Conservation (phyloP, 2,329 filamentous ascomycete species). For the Sarocladium brachiariae region DNA sequence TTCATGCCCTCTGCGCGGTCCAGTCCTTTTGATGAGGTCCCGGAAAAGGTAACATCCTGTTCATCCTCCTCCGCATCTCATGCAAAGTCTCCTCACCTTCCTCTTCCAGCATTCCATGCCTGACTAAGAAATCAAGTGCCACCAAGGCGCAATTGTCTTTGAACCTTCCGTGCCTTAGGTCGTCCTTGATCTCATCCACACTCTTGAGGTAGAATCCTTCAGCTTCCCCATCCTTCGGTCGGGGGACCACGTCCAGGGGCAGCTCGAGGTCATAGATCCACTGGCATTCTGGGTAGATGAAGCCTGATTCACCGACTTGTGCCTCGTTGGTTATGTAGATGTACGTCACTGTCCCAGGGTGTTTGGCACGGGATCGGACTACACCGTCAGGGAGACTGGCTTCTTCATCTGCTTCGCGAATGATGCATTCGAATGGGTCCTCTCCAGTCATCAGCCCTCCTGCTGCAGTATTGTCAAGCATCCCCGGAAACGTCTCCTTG, state of each 20-base stretch:
- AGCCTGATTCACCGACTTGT: constrained; percentile 71
- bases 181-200: constrained; percentile 66
- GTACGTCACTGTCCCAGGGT: constrained; percentile 72
- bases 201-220: constrained; percentile 74
- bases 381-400: constrained; percentile 68
- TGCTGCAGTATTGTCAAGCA: constrained; percentile 92
- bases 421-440: constrained; percentile 69
- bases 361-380: constrained; percentile 52
- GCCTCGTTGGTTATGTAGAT: constrained; percentile 70
- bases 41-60: constrained; percentile 75
- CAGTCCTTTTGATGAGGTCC: constrained; percentile 47
- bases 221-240: constrained; percentile 83
- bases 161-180: constrained; percentile 67
- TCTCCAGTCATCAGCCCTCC: constrained; percentile 73
- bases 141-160: constrained; percentile 90
- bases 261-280: constrained; percentile 88
- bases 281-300: constrained; percentile 86
- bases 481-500: constrained; percentile 85
- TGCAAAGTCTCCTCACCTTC: constrained; percentile 73
- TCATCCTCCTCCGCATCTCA: constrained; percentile 68
- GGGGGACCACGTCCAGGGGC: constrained; percentile 57
- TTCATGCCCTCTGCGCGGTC: constrained; percentile 12
- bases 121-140: constrained; percentile 81
- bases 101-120: constrained; percentile 70
- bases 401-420: constrained; percentile 85